phyloP scores from a whole-genome alignment of 1,139 yeast species.

The Geotrichum cucujoidarum region DNA sequence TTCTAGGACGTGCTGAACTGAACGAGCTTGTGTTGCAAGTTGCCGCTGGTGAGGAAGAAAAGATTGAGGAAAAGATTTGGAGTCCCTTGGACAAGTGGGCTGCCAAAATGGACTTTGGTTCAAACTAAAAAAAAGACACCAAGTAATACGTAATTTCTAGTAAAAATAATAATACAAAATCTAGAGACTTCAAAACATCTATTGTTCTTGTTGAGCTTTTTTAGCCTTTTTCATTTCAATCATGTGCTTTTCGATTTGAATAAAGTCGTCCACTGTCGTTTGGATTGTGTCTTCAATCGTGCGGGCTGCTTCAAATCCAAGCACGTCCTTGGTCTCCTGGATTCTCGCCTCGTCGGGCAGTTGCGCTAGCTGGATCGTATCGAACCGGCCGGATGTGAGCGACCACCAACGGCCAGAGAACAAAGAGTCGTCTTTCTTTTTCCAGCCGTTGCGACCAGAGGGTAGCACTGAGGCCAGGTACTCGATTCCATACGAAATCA shows the following conservation, averaged over 20 bases:
- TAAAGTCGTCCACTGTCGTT: slow-evolving; percentile 12
- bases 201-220: slow-evolving; percentile 5
- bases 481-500: slow-evolving; percentile 7
- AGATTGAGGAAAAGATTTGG: slow-evolving; percentile 54
- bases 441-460: slow-evolving; percentile 16
- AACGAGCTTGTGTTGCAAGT: slow-evolving; percentile 79
- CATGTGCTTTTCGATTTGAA: slow-evolving; percentile 8
- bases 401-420: slow-evolving; percentile 21
- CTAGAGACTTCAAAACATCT: no score
- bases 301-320: slow-evolving; percentile 17
- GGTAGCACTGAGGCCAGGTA: neutral
- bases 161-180: no score
- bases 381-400: slow-evolving; percentile 17
- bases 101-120: slow-evolving; percentile 43
- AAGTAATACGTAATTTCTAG: no score
- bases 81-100: slow-evolving; percentile 62
- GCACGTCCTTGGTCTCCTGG: slow-evolving; percentile 9
- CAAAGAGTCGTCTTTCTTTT: slow-evolving; percentile 16
- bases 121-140: neutral
- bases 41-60: slow-evolving; percentile 72
- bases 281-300: slow-evolving; percentile 10
- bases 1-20: slow-evolving; percentile 85
- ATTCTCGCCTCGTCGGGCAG: slow-evolving; percentile 13
- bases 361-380: slow-evolving; percentile 17
- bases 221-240: slow-evolving; percentile 7